Evolutionary conservation across 768 basidiomycete species (phyloP).

Genomic region (Flagelloscypha sp.): DNA sequence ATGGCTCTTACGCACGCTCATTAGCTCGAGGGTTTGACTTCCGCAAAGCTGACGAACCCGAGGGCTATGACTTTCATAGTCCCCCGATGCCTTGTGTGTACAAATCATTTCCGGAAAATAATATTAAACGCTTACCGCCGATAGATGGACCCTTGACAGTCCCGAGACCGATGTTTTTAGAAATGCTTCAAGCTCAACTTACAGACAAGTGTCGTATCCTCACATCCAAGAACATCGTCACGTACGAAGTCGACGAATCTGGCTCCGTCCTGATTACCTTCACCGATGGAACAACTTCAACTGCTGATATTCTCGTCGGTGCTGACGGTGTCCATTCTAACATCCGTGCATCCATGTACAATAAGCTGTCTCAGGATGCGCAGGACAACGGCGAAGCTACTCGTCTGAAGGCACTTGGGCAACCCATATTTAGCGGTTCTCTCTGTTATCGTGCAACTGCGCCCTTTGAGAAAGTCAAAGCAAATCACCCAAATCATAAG

Average conservation of each 20-base stretch:
- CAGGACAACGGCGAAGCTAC: no score
- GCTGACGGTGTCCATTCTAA: constrained; percentile 37
- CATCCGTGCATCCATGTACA: constrained; percentile 20
- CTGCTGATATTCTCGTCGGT: constrained; percentile 35
- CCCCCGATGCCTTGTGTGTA: constrained; percentile 24
- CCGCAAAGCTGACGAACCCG: constrained; percentile 17
- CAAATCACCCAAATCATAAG: constrained; percentile 11
- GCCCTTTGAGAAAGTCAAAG: constrained; percentile 5
- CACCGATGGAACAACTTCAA: constrained; percentile 23
- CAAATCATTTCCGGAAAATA: constrained; percentile 4
- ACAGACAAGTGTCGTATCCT: constrained; percentile 23
- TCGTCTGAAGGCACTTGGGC: no score
- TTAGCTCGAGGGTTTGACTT: constrained; percentile 17
- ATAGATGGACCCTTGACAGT: constrained; percentile 18
- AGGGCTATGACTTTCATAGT: constrained; percentile 18
- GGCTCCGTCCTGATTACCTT: constrained; percentile 21
- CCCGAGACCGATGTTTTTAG: constrained; percentile 28
- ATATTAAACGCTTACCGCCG: neutral
- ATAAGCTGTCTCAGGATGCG: constrained; percentile 20
- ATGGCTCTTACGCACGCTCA: constrained; percentile 20
- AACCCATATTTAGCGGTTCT: constrained; percentile 13
- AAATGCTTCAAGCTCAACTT: constrained; percentile 23
- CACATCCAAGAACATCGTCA: constrained; percentile 10
- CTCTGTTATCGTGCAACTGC: constrained; percentile 11
- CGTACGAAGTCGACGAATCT: constrained; percentile 6